A percentile compares a stretch with the other conserved stretches of the same genome.
These are phyloP conservation scores for Coemansia sp. DNA, from an alignment of 192 early-diverging fungal genomes.

Conservation along the genomic window DNA sequence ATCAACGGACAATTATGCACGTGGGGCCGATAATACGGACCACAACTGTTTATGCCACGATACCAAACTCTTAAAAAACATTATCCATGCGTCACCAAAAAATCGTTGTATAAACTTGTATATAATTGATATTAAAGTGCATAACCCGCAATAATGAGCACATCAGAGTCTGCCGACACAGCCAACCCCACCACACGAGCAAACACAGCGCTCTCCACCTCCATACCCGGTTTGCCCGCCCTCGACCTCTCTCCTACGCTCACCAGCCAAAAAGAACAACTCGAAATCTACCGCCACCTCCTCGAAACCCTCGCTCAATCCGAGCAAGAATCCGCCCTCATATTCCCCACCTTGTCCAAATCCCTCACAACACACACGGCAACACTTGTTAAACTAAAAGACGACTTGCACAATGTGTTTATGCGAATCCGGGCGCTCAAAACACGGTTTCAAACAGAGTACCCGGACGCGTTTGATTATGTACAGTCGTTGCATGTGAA, in stretches of 20 bases:
- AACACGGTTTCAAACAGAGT: slow-evolving; percentile 28
- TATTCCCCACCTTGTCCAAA: slow-evolving; percentile 38
- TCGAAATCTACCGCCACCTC: slow-evolving; percentile 28
- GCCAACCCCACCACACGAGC: background rate
- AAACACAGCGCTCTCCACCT: slow-evolving; percentile 13
- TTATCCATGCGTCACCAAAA: too few species aligned
- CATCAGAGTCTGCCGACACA: background rate
- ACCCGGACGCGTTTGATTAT: slow-evolving; percentile 41
- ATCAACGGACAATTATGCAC: too few species aligned
- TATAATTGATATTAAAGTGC: background rate
- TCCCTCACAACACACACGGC: slow-evolving; percentile 22
- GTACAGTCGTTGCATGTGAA: slow-evolving; percentile 45
- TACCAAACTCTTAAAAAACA: too few species aligned
- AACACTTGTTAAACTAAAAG: slow-evolving; percentile 30
- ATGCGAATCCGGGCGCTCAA: slow-evolving; percentile 36
- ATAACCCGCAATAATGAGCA: background rate
- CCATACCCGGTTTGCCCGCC: slow-evolving; percentile 28
- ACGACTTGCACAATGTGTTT: slow-evolving; percentile 43
- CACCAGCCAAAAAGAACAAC: slow-evolving; percentile 24
- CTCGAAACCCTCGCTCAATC: slow-evolving; percentile 28
- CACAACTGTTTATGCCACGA: too few species aligned
- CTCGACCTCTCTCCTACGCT: slow-evolving; percentile 26
- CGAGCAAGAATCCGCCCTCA: slow-evolving; percentile 33
- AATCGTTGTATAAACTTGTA: background rate
- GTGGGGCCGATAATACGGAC: too few species aligned